These are phyloP conservation scores for Phaeodactylum tricornutum DNA, from an alignment of 108 stramenopile genomes.

Conservation along the genomic window DNA sequence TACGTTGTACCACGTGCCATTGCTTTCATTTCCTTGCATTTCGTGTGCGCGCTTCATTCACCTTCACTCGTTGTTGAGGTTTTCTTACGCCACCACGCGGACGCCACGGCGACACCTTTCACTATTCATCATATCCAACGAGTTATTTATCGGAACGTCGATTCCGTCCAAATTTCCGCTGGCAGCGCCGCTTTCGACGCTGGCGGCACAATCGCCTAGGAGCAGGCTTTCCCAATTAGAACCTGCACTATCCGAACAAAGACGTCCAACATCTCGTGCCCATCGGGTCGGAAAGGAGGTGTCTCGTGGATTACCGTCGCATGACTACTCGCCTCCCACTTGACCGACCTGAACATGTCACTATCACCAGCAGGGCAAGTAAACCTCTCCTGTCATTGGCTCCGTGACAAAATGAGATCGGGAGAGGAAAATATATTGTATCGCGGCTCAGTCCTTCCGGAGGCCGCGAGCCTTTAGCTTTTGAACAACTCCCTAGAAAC, in stretches of 20 bases:
- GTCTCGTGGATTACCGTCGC: neutral
- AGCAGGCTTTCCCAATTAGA: neutral
- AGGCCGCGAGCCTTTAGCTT: neutral
- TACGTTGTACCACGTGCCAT: neutral
- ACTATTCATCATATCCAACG: too few relatives aligned
- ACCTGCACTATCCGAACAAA: neutral
- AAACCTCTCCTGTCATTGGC: neutral
- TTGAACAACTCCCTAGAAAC: neutral
- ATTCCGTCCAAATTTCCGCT: neutral
- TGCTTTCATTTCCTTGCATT: neutral
- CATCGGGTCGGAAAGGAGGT: neutral
- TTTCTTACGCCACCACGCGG: neutral
- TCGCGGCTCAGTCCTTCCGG: neutral
- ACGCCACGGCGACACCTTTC: neutral
- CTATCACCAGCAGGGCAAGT: neutral
- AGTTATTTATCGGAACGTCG: too few relatives aligned
- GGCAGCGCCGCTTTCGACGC: neutral
- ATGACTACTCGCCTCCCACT: neutral
- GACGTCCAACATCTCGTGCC: too few relatives aligned
- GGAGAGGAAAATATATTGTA: neutral
- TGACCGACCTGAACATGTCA: neutral
- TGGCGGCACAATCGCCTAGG: neutral
- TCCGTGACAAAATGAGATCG: neutral
- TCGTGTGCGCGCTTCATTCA: constrained; percentile 1
- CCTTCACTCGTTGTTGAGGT: neutral